Base-by-base conservation (phyloP, 345 rosid genomes). In the Nephelium lappaceum region DNA sequence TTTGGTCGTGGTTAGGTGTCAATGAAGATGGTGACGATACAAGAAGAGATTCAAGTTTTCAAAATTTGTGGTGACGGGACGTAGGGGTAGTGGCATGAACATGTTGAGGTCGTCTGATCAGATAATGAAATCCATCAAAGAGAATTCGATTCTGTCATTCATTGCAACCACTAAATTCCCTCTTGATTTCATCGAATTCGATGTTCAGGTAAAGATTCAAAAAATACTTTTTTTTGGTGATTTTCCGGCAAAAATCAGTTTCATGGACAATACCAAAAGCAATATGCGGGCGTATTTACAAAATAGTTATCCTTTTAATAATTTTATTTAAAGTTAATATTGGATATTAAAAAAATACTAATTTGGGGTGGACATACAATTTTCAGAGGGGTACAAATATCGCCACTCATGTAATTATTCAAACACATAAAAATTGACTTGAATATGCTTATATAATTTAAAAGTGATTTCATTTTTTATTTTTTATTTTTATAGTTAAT, bases 41-140 rank as follows among this genome's bases (percentile, higher is more conserved):
- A 21, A 77, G 25, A 43, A 67, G 31, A 53, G 72, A 24, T 78
- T 61, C 70, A 72, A 80, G 39, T 77, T 86, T 69, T 84, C 83
- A 14, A 86, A 92, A 86, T 92, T 92, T 79, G 71, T 85, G 75
- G 85, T 88, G 79, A 74, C 86, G 63, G 93, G 97, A 2, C 97
- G 91, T 21, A 85, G 97, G 77, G 97, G 97, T 3, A 79, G 78
- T 73, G 97, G 97, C 24, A 92, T 91, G 94, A 92, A 92, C 80
- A 72, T 72, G 77, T 75, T 89, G 79, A 88, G 87, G 42, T 86
- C 92, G 14, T 1, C 66, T 0, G 91, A 89, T 38, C 73, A 66
- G 12, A 91, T 87, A 71, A 77, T 88, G 88, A 88, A 84, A 82
- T 83, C 79, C 0, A 81, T 92, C 67, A 91, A 89, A 81, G 97